Conservation (phyloP, 768 basidiomycete genomes). For the Suillus plorans region DNA sequence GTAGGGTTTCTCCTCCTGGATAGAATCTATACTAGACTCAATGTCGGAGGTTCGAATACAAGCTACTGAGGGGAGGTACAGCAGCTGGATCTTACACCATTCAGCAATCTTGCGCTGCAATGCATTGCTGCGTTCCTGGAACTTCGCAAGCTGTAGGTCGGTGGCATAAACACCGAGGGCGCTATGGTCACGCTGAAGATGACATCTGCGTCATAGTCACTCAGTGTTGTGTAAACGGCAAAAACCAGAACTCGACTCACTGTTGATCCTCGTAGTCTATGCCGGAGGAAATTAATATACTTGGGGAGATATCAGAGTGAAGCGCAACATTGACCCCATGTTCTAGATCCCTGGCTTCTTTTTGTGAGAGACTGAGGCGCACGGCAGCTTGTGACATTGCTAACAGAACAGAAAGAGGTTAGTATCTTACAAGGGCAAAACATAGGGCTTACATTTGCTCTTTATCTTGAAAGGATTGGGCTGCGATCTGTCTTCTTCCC, state of each 20-base stretch:
- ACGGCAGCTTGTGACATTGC: not conserved
- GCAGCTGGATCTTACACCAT: constrained; percentile 26
- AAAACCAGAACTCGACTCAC: not conserved
- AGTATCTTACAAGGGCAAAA: not conserved
- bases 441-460: not conserved
- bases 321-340: too few species aligned
- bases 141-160: constrained; percentile 27
- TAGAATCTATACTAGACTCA: not conserved
- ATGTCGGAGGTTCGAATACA: not conserved
- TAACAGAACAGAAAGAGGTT: not conserved
- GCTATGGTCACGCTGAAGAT: not conserved
- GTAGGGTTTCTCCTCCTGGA: not conserved
- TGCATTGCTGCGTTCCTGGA: constrained; percentile 23
- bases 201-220: too few species aligned
- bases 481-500: constrained; percentile 21
- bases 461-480: constrained; percentile 23
- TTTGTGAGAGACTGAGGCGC: too few species aligned
- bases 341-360: too few species aligned
- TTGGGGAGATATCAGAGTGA: too few species aligned
- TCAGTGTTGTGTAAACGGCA: not conserved
- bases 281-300: too few species aligned
- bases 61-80: constrained; percentile 28
- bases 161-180: constrained; percentile 24
- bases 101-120: constrained; percentile 27
- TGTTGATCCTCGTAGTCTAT: too few species aligned